Evolutionary conservation across 192 early-diverging fungal genomes (phyloP).

Genomic region (Kickxella alabastrina): DNA sequence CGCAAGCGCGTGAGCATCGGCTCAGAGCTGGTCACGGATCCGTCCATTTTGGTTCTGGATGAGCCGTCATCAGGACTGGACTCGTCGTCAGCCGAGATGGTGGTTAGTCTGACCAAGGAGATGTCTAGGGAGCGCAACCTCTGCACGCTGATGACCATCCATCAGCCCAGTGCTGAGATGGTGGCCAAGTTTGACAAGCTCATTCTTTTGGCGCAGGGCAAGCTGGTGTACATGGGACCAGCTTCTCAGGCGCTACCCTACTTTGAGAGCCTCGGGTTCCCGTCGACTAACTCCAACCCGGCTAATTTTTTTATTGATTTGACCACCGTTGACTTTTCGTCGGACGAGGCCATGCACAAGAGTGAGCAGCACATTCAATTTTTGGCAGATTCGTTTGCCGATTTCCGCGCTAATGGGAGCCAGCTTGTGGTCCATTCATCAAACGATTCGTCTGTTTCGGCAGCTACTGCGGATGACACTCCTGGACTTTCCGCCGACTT

Average conservation of each 20-base stretch:
- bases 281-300: conserved; percentile 55
- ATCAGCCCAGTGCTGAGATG: conserved; percentile 80
- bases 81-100: too few relatives aligned
- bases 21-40: too few relatives aligned
- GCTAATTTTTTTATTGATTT: conserved; percentile 60
- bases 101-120: too few relatives aligned
- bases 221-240: too few relatives aligned
- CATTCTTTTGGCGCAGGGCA: too few relatives aligned
- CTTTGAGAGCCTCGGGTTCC: conserved; percentile 40
- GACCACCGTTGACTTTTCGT: conserved; percentile 26
- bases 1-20: too few relatives aligned
- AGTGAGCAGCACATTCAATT: conserved; percentile 10
- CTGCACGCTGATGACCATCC: conserved; percentile 73
- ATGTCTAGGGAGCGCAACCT: conserved; percentile 45
- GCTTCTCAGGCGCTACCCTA: conserved; percentile 49
- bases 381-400: conserved; percentile 2
- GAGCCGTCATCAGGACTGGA: too few relatives aligned
- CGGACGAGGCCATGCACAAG: too few relatives aligned
- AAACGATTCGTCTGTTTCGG: background rate
- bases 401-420: background rate
- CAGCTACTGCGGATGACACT: background rate
- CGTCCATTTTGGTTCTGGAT: too few relatives aligned
- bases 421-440: background rate
- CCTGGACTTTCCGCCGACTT: background rate
- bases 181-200: too few relatives aligned